Conservation (phyloP, 495 filamentous ascomycete genomes). For the Xeromyces bisporus region DNA sequence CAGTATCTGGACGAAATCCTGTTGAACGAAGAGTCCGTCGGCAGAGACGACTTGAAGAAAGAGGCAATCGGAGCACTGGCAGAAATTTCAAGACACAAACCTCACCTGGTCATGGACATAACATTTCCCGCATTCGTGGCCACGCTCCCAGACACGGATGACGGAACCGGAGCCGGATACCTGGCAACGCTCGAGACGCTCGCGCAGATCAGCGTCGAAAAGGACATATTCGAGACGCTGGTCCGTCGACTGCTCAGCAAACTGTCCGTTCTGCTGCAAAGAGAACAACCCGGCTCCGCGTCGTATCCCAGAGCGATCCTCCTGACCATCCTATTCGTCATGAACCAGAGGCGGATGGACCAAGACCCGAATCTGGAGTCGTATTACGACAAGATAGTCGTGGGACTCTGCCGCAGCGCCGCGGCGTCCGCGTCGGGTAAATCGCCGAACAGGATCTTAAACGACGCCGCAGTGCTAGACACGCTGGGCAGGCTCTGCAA, state of each 20-base stretch:
- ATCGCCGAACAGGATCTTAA: slow-evolving; percentile 27
- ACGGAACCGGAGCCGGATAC: slow-evolving; percentile 27
- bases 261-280: slow-evolving; percentile 39
- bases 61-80: slow-evolving; percentile 47
- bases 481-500: slow-evolving; percentile 47
- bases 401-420: slow-evolving; percentile 30
- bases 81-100: slow-evolving; percentile 48
- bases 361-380: slow-evolving; percentile 31
- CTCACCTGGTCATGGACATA: slow-evolving; percentile 50
- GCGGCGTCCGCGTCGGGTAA: slow-evolving; percentile 24
- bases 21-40: slow-evolving; percentile 38
- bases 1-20: slow-evolving; percentile 50
- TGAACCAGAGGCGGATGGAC: slow-evolving; percentile 36
- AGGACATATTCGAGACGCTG: slow-evolving; percentile 50
- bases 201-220: slow-evolving; percentile 48
- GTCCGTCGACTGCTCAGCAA: slow-evolving; percentile 51
- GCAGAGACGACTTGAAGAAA: slow-evolving; percentile 40
- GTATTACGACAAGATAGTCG: slow-evolving; percentile 46
- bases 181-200: slow-evolving; percentile 46
- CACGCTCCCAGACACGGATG: slow-evolving; percentile 42
- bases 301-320: slow-evolving; percentile 44
- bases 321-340: slow-evolving; percentile 46
- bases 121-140: slow-evolving; percentile 62
- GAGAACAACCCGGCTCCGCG: slow-evolving; percentile 29
- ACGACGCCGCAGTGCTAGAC: slow-evolving; percentile 39